Evolutionary conservation across 2,329 filamentous ascomycete species (phyloP).

Genomic region (Zasmidium angulare): DNA sequence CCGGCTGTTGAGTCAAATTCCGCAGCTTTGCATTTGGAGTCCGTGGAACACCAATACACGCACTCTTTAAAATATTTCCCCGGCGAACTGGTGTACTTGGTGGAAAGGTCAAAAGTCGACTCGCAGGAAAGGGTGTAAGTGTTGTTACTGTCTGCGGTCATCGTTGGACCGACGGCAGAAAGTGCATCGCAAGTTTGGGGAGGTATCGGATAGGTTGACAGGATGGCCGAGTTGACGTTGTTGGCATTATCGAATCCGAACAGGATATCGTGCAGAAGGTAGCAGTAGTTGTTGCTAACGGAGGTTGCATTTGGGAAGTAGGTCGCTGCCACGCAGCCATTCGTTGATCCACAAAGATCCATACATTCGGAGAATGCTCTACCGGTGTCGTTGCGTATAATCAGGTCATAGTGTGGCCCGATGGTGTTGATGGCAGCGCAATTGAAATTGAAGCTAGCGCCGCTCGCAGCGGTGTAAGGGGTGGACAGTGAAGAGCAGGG

Average conservation of each 20-base stretch:
- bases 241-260: background rate
- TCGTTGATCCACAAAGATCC: background rate
- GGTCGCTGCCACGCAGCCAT: background rate
- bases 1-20: background rate
- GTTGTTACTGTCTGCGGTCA: background rate
- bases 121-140: background rate
- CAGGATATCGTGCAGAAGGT: background rate
- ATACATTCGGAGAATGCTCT: background rate
- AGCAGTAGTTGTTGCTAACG: background rate
- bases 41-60: background rate
- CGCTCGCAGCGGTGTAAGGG: background rate
- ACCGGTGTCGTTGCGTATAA: background rate
- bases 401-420: background rate
- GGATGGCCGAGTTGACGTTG: background rate
- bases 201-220: background rate
- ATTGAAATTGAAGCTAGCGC: background rate
- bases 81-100: background rate
- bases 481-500: background rate
- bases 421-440: background rate
- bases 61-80: background rate
- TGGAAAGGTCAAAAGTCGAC: background rate
- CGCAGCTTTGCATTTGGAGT: background rate
- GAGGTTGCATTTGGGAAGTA: background rate
- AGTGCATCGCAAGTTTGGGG: background rate
- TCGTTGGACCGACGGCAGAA: background rate